Evolutionary conservation across 176 grass and related monocot species (phyloP).

Genomic region (Oryza coarctata): DNA sequence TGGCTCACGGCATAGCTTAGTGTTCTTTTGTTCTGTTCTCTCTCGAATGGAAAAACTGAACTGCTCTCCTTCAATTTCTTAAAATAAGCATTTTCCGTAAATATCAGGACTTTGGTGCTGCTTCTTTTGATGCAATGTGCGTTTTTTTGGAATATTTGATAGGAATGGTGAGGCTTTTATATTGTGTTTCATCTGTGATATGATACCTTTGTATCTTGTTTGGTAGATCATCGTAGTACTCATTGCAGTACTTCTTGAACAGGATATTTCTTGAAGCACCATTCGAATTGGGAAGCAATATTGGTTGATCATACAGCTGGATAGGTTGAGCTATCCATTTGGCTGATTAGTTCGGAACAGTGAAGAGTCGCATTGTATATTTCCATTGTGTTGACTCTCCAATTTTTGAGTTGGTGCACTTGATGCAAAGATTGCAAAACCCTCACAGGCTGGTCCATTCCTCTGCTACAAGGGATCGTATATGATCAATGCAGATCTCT

Average conservation of each 20-base stretch:
- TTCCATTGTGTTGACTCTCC: background rate
- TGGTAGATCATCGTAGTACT: slow-evolving; percentile 24
- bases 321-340: slow-evolving; percentile 14
- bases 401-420: background rate
- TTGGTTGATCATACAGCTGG: slow-evolving; percentile 15
- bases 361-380: background rate
- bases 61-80: background rate
- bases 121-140: background rate
- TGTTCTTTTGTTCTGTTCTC: background rate
- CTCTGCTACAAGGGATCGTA: background rate
- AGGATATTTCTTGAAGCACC: slow-evolving; percentile 25
- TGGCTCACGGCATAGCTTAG: background rate
- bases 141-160: background rate
- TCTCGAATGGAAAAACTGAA: background rate
- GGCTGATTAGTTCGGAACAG: slow-evolving; percentile 1
- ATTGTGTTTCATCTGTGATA: slow-evolving; percentile 5
- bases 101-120: background rate
- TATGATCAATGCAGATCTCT: background rate
- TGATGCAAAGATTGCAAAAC: background rate
- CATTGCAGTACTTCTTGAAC: slow-evolving; percentile 5
- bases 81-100: background rate
- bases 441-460: slow-evolving; percentile 1
- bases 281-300: background rate
- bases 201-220: background rate
- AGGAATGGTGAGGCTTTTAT: background rate